phyloP scores from a whole-genome alignment of 1,284 basidiomycete genomes.

The Austroboletus niveus region DNA sequence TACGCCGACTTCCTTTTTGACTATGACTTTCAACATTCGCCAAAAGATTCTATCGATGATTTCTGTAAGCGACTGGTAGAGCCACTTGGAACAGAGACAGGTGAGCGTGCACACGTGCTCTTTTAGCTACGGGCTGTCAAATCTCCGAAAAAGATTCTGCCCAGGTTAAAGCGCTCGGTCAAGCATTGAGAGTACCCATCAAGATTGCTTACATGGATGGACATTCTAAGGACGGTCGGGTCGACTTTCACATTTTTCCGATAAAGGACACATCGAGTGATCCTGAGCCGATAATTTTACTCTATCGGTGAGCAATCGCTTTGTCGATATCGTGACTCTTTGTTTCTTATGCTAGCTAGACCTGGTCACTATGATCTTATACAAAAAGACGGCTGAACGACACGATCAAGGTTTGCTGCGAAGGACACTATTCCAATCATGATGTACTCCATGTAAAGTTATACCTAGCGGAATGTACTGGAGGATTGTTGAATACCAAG shows the following conservation, averaged over 20 bases:
- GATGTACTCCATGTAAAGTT: conserved; percentile 10
- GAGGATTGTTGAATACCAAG: background rate
- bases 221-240: conserved; percentile 42
- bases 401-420: background rate
- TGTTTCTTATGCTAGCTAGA: conserved; percentile 34
- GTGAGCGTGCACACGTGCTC: conserved; percentile 34
- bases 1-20: conserved; percentile 75
- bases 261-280: conserved; percentile 33
- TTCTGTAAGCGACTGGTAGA: conserved; percentile 83
- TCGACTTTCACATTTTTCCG: conserved; percentile 73
- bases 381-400: conserved; percentile 20
- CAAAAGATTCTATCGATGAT: conserved; percentile 39
- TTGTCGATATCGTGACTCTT: background rate
- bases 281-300: conserved; percentile 53
- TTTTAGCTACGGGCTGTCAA: background rate
- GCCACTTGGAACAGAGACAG: conserved; percentile 79
- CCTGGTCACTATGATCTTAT: conserved; percentile 80
- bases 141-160: conserved; percentile 62
- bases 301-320: conserved; percentile 64
- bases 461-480: conserved; percentile 3
- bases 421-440: background rate
- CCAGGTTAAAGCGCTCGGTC: conserved; percentile 77
- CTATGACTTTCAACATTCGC: conserved; percentile 56
- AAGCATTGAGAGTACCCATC: conserved; percentile 66
- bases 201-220: conserved; percentile 81